Conservation (phyloP, 805 yeast genomes). For the Yarrowia sp. region DNA sequence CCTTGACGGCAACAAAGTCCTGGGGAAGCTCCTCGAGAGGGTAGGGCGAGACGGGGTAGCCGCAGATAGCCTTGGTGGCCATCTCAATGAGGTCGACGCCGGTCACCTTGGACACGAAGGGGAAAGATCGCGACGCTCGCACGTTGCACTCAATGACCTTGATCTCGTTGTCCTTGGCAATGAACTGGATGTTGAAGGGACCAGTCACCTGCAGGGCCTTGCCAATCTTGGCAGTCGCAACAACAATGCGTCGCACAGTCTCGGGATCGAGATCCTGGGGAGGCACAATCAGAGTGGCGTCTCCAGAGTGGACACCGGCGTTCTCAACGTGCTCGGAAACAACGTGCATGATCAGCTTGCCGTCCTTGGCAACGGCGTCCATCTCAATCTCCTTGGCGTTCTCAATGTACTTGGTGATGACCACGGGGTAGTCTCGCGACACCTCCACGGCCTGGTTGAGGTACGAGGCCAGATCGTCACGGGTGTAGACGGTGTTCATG, state of each 20-base stretch:
- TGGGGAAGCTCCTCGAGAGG: conserved; percentile 87
- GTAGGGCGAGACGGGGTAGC: conserved; percentile 80
- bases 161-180: conserved; percentile 91
- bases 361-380: conserved; percentile 97
- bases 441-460: conserved; percentile 94
- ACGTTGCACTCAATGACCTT: conserved; percentile 98
- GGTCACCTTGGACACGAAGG: conserved; percentile 95
- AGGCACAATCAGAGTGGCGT: conserved; percentile 94
- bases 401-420: conserved; percentile 93
- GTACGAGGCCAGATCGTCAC: conserved; percentile 82
- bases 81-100: conserved; percentile 95
- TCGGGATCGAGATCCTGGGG: conserved; percentile 93
- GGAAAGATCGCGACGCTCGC: conserved; percentile 99
- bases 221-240: conserved; percentile 94
- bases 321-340: conserved; percentile 98
- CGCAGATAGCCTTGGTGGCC: conserved; percentile 95
- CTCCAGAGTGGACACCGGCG: conserved; percentile 99
- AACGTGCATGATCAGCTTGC: conserved; percentile 93
- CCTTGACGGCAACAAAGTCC: conserved; percentile 93
- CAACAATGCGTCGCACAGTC: conserved; percentile 86
- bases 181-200: conserved; percentile 95
- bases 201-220: conserved; percentile 94
- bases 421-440: conserved; percentile 97
- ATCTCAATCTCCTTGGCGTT: conserved; percentile 97
- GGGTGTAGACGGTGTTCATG: conserved; percentile 92